These are phyloP conservation scores for Isabelozyma pseudorhagii DNA, from an alignment of 805 yeast species.

Conservation along the genomic window DNA sequence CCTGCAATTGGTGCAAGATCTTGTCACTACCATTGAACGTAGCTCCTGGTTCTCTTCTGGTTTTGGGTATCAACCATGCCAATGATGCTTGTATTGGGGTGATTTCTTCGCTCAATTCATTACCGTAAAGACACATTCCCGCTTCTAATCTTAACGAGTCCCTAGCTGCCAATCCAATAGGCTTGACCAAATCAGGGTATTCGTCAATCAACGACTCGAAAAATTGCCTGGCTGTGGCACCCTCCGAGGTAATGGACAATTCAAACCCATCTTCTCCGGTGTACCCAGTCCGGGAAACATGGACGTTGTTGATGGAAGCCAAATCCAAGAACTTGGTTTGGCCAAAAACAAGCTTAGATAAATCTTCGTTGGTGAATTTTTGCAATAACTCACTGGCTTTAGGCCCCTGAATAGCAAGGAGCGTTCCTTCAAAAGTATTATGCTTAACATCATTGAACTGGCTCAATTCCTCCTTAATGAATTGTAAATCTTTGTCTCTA, in stretches of 20 bases:
- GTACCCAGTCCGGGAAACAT: constrained; percentile 93
- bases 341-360: constrained; percentile 72
- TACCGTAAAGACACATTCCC: constrained; percentile 97
- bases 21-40: constrained; percentile 74
- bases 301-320: constrained; percentile 47
- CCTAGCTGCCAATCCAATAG: constrained; percentile 97
- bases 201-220: constrained; percentile 57
- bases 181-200: constrained; percentile 57
- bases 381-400: constrained; percentile 65
- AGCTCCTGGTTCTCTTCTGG: constrained; percentile 52
- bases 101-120: constrained; percentile 73
- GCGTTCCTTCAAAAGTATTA: constrained; percentile 60
- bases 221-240: constrained; percentile 51
- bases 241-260: constrained; percentile 64
- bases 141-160: constrained; percentile 95
- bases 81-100: constrained; percentile 90
- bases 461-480: constrained; percentile 52
- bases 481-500: constrained; percentile 71
- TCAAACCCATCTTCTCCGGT: constrained; percentile 99
- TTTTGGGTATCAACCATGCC: constrained; percentile 85
- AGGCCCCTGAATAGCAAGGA: constrained; percentile 94
- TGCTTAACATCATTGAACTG: constrained; percentile 37
- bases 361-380: constrained; percentile 56
- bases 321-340: constrained; percentile 49
- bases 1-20: constrained; percentile 67